These are phyloP conservation scores for Furcasterigmium furcatum DNA, from an alignment of 2,329 filamentous ascomycete species.

Conservation along the genomic window DNA sequence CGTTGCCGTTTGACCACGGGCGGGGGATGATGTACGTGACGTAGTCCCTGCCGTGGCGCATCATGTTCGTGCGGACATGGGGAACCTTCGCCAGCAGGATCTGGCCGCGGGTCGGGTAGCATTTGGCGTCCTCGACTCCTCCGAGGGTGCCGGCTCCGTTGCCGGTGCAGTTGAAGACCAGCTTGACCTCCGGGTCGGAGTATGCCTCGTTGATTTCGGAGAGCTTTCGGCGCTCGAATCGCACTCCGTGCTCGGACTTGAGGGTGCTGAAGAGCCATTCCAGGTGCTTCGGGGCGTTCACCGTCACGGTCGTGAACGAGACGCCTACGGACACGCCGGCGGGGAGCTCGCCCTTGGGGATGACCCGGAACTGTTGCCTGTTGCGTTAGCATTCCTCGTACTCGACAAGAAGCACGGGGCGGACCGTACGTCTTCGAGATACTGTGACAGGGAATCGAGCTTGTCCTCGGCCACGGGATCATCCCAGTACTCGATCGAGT, in stretches of 20 bases:
- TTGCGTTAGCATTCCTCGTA: conserved; percentile 1
- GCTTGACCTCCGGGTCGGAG: conserved; percentile 15
- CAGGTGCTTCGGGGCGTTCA: conserved; percentile 34
- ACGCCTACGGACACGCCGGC: conserved; percentile 27
- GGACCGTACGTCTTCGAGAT: conserved; percentile 32
- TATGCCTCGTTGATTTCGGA: conserved; percentile 21
- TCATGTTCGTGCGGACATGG: conserved; percentile 26
- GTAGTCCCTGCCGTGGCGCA: conserved; percentile 33
- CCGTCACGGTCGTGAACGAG: conserved; percentile 29
- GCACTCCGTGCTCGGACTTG: conserved; percentile 22
- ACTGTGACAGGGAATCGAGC: conserved; percentile 34
- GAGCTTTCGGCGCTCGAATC: conserved; percentile 24
- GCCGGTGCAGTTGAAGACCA: conserved; percentile 32
- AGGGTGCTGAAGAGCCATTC: conserved; percentile 22
- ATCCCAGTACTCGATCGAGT: conserved; percentile 37
- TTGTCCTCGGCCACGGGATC: conserved; percentile 32
- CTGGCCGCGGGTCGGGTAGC: conserved; percentile 37
- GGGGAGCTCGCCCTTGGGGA: conserved; percentile 23
- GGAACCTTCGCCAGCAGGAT: conserved; percentile 31
- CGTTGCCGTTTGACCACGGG: conserved; percentile 29
- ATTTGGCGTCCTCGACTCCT: conserved; percentile 31
- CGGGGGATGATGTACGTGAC: conserved; percentile 37
- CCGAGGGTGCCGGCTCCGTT: conserved; percentile 26
- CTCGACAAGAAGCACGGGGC: too few relatives aligned
- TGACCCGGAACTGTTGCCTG: conserved; percentile 27